Conservation (phyloP, 352 stramenopile species). For the Pythium angustatum region DNA sequence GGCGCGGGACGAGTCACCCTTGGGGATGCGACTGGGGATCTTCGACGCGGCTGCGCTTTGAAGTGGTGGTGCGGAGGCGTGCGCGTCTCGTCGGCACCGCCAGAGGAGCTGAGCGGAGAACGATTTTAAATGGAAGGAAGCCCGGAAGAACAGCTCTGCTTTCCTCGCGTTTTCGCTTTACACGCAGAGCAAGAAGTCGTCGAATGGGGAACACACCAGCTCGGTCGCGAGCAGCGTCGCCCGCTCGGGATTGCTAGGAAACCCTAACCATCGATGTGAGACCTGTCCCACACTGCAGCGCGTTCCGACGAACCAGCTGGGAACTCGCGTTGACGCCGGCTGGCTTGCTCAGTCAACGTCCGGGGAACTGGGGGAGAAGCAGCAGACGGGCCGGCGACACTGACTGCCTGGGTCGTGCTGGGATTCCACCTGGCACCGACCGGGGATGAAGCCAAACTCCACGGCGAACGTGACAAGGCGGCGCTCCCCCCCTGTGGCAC, state of each 20-base stretch:
- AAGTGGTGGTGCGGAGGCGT: background rate
- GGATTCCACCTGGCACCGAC: background rate
- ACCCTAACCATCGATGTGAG: slow-evolving; percentile 9
- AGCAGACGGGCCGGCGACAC: slow-evolving; percentile 5
- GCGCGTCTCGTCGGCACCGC: slow-evolving; percentile 7
- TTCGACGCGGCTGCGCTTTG: background rate
- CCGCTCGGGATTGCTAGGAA: background rate
- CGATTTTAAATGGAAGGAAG: slow-evolving; percentile 5
- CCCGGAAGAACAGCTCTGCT: slow-evolving; percentile 6
- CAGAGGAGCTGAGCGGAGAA: background rate
- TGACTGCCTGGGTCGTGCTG: background rate
- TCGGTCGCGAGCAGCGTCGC: no score
- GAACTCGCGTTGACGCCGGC: slow-evolving; percentile 5
- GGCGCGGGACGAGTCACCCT: slow-evolving; percentile 5
- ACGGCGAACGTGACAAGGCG: background rate
- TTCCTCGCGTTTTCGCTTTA: slow-evolving; percentile 26
- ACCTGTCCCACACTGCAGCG: background rate
- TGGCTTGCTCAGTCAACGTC: background rate
- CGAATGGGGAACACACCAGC: slow-evolving; percentile 1
- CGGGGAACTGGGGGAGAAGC: background rate
- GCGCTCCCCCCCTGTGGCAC: no score
- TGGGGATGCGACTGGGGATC: slow-evolving; percentile 10
- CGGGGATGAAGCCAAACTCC: background rate
- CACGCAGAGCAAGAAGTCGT: background rate
- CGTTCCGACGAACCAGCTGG: slow-evolving; percentile 23